Evolutionary conservation across 495 filamentous ascomycete genomes (phyloP), one percentile per base, ranked within the genome.

Genomic region (Podospora tetraspora): DNA sequence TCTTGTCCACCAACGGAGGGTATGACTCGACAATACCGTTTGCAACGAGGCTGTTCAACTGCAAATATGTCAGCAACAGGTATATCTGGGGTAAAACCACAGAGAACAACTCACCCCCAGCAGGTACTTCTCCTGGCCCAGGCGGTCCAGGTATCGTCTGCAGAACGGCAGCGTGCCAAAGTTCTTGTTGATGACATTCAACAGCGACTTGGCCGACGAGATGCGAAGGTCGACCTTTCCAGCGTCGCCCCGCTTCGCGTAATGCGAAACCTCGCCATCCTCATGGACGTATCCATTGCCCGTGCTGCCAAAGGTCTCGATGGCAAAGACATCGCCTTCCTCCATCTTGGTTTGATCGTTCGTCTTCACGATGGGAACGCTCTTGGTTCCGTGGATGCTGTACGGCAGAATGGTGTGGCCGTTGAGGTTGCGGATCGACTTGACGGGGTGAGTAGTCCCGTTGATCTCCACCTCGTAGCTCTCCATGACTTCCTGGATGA

Each of bases 291-390:
- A 89, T 62, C 90, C 93, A 77, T 92, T 94, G 71, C 93, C 93
- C 66, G 93, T 97, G 81, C 89, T 94, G 62, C 93, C 93, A 72
- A 96, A 97, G 9, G 93, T 96, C 78, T 96, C 93, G 70, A 97
- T 96, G 59, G 93, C 93, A 76, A 94, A 97, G 13, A 91, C 86
- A 74, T 97, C 93, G 24, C 92, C 92, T 77, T 96, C 93, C 82
- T 96, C 93, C 93, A 97, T 97, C 81, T 91, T 93, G 37, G 91
- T 94, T 72, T 85, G 84, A 71, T 93, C 90, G 66, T 81, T 83
- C 66, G 84, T 87, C 82, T 96, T 96, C 30, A 96, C 91, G 71
- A 96, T 94, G 8, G 93, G 93, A 43, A 97, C 89, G 78, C 90
- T 92, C 84, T 96, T 97, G 75, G 77, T 79, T 65, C 93, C 92